Percentiles rank a stretch among this genome's conserved stretches.
phyloP scores from a whole-genome alignment of 73 alveolate species.

The Tetrahymena malaccensis region DNA sequence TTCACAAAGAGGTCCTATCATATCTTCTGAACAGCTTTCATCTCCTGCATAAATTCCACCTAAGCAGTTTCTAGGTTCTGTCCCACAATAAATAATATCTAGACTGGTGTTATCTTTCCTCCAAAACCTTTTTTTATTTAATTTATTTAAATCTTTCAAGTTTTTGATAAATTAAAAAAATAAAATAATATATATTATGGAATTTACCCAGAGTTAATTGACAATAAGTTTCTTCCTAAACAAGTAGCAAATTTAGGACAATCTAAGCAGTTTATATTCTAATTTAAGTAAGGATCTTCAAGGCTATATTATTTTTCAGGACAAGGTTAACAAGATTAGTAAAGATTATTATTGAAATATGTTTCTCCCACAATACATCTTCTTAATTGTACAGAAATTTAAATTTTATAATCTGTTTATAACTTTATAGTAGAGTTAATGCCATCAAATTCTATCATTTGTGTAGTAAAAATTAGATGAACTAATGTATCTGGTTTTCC shows the following conservation, averaged over 20 bases:
- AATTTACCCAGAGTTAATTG: not conserved
- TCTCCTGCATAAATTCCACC: not conserved
- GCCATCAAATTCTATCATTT: not conserved
- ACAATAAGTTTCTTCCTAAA: not conserved
- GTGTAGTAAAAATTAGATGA: not conserved
- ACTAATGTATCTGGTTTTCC: not conserved
- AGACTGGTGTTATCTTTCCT: not conserved
- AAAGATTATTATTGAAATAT: not conserved
- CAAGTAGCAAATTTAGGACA: not conserved
- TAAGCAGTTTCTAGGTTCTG: not conserved
- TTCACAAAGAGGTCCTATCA: not conserved
- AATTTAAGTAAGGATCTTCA: not conserved
- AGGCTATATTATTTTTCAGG: not conserved
- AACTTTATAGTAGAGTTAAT: not conserved
- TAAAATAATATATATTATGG: no score
- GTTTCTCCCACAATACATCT: not conserved
- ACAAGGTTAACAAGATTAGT: not conserved
- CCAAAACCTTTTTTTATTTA: not conserved
- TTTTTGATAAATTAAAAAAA: no score
- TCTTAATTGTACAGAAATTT: not conserved
- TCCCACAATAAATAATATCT: not conserved
- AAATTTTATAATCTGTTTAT: not conserved
- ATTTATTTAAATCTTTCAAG: no score
- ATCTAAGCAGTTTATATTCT: not conserved
- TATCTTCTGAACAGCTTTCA: not conserved